A percentile compares a stretch with the other conserved stretches of the same genome.
phyloP scores from a whole-genome alignment of 192 early-diverging fungal genomes.

The Haplosporangium gracile region DNA sequence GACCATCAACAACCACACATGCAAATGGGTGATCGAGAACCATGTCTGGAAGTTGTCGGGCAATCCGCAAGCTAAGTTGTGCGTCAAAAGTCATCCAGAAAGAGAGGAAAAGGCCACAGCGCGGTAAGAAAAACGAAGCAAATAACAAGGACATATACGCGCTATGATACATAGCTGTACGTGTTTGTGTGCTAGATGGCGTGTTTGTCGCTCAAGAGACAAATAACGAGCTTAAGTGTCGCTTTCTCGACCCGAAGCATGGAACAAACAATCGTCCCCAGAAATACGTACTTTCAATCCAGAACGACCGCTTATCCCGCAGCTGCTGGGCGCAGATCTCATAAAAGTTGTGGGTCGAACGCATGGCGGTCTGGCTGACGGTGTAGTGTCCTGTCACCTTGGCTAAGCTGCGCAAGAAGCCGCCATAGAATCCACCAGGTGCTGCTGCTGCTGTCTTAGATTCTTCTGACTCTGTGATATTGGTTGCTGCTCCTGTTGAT shows the following conservation, averaged over 20 bases:
- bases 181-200: too few relatives aligned
- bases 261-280: background rate
- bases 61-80: constrained; percentile 68
- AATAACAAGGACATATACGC: too few relatives aligned
- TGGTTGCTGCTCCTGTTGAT: constrained; percentile 4
- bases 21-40: constrained; percentile 91
- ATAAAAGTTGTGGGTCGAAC: constrained; percentile 63
- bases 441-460: background rate
- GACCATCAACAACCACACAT: constrained; percentile 95
- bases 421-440: constrained; percentile 39
- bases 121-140: background rate
- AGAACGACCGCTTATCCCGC: constrained; percentile 62
- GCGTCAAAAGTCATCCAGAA: background rate
- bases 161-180: too few relatives aligned
- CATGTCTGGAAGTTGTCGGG: constrained; percentile 95
- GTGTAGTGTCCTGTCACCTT: constrained; percentile 66
- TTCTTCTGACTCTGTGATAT: background rate
- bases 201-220: too few relatives aligned
- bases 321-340: constrained; percentile 62
- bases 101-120: background rate
- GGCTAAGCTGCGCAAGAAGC: constrained; percentile 53
- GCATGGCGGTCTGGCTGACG: constrained; percentile 65
- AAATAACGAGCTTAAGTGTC: too few relatives aligned
- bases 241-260: background rate
- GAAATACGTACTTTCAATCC: constrained; percentile 56